These are phyloP conservation scores for Sporothrix mexicana DNA, from an alignment of 2,329 filamentous ascomycete species.

Conservation along the genomic window DNA sequence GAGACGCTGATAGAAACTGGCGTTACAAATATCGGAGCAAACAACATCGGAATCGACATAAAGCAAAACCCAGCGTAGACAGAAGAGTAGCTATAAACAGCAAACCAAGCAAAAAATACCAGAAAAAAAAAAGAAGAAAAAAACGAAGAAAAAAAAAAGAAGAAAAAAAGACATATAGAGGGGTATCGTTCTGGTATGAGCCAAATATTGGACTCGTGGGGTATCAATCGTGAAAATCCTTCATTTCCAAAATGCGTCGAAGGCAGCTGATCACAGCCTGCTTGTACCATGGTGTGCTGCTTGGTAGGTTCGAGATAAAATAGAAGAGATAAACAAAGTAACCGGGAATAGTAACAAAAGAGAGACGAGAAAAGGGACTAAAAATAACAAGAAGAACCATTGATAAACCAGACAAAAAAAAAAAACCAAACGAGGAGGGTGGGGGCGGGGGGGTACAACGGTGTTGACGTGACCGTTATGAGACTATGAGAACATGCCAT, in stretches of 20 bases:
- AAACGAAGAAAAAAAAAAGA: not conserved
- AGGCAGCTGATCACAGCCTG: conserved; percentile 18
- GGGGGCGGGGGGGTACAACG: no score
- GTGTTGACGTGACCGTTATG: not conserved
- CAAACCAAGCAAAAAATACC: no score
- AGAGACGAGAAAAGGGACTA: not conserved
- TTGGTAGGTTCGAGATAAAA: conserved; percentile 22
- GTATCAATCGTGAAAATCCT: conserved; percentile 38
- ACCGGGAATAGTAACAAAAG: not conserved
- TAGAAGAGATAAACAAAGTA: conserved; percentile 2
- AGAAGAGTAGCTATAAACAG: no score
- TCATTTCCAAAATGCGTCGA: conserved; percentile 32
- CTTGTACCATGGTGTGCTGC: conserved; percentile 32
- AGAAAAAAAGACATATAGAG: conserved; percentile 23
- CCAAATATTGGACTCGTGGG: conserved; percentile 31
- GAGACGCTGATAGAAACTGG: no score
- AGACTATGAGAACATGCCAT: not conserved
- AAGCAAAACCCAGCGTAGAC: no score
- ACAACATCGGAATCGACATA: no score
- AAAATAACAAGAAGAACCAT: not conserved
- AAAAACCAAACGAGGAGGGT: conserved; percentile 18
- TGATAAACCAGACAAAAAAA: not conserved
- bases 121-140: not conserved
- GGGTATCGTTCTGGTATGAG: conserved; percentile 38
- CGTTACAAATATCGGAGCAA: no score